Conservation (phyloP, 805 yeast species). For the Sugiyamaella smithiae region DNA sequence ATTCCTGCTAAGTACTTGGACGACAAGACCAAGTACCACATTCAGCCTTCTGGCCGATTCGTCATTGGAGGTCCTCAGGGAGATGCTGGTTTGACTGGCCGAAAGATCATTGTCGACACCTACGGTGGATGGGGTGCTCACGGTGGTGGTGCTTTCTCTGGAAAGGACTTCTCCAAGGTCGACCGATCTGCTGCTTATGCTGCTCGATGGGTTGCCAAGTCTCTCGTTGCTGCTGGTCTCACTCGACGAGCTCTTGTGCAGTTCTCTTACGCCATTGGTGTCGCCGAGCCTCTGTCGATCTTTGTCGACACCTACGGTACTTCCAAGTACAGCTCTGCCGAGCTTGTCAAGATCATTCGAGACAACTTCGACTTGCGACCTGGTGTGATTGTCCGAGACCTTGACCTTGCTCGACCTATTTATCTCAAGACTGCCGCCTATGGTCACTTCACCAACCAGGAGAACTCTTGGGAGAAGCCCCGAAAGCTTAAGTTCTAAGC, state of each 20-base stretch:
- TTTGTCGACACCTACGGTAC: slow-evolving; percentile 99
- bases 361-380: slow-evolving; percentile 99
- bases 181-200: slow-evolving; percentile 99
- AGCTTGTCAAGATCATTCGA: slow-evolving; percentile 90
- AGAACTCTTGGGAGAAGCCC: slow-evolving; percentile 98
- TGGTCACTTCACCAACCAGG: slow-evolving; percentile 99
- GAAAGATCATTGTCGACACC: slow-evolving; percentile 99
- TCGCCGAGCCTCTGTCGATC: slow-evolving; percentile 97
- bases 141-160: slow-evolving; percentile 99
- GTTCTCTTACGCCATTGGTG: slow-evolving; percentile 99
- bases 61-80: slow-evolving; percentile 99
- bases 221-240: slow-evolving; percentile 89
- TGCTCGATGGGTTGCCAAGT: slow-evolving; percentile 99
- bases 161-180: slow-evolving; percentile 99
- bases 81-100: slow-evolving; percentile 99
- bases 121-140: slow-evolving; percentile 99
- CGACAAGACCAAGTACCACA: slow-evolving; percentile 94
- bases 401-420: slow-evolving; percentile 98
- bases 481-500: slow-evolving; percentile 43
- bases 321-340: slow-evolving; percentile 81
- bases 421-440: slow-evolving; percentile 98
- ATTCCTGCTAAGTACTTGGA: slow-evolving; percentile 88
- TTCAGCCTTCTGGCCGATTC: slow-evolving; percentile 99
- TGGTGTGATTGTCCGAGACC: slow-evolving; percentile 95
- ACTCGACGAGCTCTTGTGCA: slow-evolving; percentile 98